These are phyloP conservation scores for Claviceps sp. DNA, from an alignment of 2,329 filamentous ascomycete genomes.

Conservation along the genomic window DNA sequence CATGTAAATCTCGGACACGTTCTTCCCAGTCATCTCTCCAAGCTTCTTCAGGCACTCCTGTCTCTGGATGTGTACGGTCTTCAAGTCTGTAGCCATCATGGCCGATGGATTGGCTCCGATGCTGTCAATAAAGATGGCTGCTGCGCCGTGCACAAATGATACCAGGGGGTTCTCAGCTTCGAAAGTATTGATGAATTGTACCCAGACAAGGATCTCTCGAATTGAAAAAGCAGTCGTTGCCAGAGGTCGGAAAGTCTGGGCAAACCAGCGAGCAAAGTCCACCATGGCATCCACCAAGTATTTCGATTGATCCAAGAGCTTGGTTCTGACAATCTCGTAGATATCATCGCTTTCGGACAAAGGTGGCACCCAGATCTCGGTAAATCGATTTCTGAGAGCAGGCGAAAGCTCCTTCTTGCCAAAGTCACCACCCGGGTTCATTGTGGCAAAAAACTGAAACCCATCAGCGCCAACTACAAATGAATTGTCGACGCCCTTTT, in stretches of 20 bases:
- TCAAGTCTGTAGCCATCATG: slow-evolving; percentile 58
- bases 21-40: slow-evolving; percentile 46
- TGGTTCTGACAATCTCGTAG: slow-evolving; percentile 69
- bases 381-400: slow-evolving; percentile 89
- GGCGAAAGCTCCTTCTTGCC: slow-evolving; percentile 96
- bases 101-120: slow-evolving; percentile 91
- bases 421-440: slow-evolving; percentile 98
- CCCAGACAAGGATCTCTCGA: slow-evolving; percentile 85
- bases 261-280: slow-evolving; percentile 87
- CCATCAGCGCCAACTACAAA: slow-evolving; percentile 61
- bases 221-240: slow-evolving; percentile 72
- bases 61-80: slow-evolving; percentile 58
- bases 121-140: slow-evolving; percentile 91
- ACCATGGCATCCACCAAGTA: slow-evolving; percentile 58
- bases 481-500: slow-evolving; percentile 80
- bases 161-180: slow-evolving; percentile 29
- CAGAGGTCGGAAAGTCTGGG: slow-evolving; percentile 61
- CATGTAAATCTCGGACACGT: slow-evolving; percentile 54
- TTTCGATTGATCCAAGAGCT: slow-evolving; percentile 45
- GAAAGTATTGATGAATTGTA: slow-evolving; percentile 73
- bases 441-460: slow-evolving; percentile 95
- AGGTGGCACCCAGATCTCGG: slow-evolving; percentile 94
- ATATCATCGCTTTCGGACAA: slow-evolving; percentile 78
- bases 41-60: slow-evolving; percentile 61
- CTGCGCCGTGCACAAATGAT: slow-evolving; percentile 65